Evolutionary conservation across 306 rosid genomes (phyloP).

Genomic region (Prunus fruticosa): DNA sequence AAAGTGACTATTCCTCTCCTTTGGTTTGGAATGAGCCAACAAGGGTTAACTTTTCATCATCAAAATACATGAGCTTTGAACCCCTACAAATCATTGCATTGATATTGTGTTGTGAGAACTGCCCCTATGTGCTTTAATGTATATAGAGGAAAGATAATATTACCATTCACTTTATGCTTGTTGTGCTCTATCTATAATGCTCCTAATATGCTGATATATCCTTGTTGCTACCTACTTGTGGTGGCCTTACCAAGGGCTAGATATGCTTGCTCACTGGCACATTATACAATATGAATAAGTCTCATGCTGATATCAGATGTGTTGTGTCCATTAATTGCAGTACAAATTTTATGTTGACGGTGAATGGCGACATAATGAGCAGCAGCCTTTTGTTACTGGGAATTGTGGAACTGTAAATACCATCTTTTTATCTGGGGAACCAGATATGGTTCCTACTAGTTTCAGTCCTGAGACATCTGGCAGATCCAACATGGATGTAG

Average conservation of each 20-base stretch:
- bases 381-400: conserved; percentile 52
- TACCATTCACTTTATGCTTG: not conserved
- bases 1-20: no score
- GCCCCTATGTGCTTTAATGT: not conserved
- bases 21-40: no score
- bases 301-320: conserved; percentile 25
- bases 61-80: not conserved
- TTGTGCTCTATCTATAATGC: not conserved
- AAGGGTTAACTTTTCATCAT: not conserved
- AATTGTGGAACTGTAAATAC: conserved; percentile 70
- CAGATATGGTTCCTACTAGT: conserved; percentile 39
- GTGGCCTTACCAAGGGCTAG: not conserved
- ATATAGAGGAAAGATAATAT: not conserved
- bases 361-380: conserved; percentile 81
- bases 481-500: conserved; percentile 79
- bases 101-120: not conserved
- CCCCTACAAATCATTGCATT: not conserved
- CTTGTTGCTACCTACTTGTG: not conserved
- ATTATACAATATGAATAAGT: conserved; percentile 7
- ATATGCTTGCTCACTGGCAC: conserved; percentile 8
- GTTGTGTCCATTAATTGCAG: conserved; percentile 47
- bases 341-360: conserved; percentile 82
- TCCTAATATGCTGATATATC: not conserved
- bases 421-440: conserved; percentile 42
- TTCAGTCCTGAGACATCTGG: conserved; percentile 46